Evolutionary conservation across 768 basidiomycete genomes (phyloP).

Genomic region (Tulasnella sp.): DNA sequence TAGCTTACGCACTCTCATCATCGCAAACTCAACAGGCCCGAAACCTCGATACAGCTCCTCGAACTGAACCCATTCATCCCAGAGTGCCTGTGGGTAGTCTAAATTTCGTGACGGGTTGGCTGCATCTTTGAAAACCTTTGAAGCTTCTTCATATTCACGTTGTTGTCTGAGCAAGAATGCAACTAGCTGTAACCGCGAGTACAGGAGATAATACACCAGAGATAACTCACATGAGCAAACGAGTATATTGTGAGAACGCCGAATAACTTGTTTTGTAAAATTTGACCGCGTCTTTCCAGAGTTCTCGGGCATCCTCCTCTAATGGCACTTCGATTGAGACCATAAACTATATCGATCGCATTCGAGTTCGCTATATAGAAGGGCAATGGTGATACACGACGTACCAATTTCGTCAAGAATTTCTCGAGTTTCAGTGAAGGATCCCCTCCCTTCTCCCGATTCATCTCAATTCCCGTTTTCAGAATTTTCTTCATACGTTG

Average conservation of each 20-base stretch:
- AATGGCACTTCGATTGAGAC: conserved; percentile 20
- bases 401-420: conserved; percentile 60
- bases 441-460: conserved; percentile 56
- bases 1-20: conserved; percentile 54
- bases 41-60: conserved; percentile 72
- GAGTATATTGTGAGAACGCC: conserved; percentile 63
- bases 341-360: conserved; percentile 21
- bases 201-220: background rate
- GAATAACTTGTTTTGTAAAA: conserved; percentile 58
- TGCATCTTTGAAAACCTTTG: conserved; percentile 52
- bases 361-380: too few relatives aligned
- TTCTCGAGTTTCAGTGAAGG: conserved; percentile 69
- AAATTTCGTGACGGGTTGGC: conserved; percentile 45
- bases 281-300: conserved; percentile 57
- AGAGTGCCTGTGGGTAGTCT: conserved; percentile 92
- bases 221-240: conserved; percentile 49
- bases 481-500: conserved; percentile 42
- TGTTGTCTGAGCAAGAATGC: conserved; percentile 30
- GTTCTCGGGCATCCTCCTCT: conserved; percentile 20
- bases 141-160: conserved; percentile 41
- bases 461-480: conserved; percentile 49
- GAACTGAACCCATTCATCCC: conserved; percentile 82
- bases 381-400: conserved; percentile 23
- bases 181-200: background rate
- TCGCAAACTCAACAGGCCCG: conserved; percentile 39